Conservation (phyloP, 768 basidiomycete genomes). For the Rhizopogon salebrosus region DNA sequence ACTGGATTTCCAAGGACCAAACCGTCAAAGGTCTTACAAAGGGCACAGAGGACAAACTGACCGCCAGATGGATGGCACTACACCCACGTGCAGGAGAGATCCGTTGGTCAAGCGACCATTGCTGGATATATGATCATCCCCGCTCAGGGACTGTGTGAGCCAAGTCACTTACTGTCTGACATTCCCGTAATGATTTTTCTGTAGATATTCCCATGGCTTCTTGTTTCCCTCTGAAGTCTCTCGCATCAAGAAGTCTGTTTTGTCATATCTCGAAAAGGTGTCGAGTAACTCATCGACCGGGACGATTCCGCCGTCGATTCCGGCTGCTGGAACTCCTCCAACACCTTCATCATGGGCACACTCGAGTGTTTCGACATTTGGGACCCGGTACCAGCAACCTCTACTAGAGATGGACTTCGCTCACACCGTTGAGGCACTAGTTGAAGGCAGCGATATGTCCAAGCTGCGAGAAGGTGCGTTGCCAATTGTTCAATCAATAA, state of each 20-base stretch:
- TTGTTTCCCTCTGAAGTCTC: constrained; percentile 85
- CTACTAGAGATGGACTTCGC: constrained; percentile 54
- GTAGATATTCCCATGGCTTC: constrained; percentile 90
- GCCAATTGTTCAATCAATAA: not conserved
- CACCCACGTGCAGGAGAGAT: constrained; percentile 78
- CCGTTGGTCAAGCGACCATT: constrained; percentile 87
- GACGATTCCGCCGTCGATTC: constrained; percentile 21
- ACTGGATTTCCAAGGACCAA: constrained; percentile 79
- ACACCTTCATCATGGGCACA: constrained; percentile 64
- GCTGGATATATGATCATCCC: constrained; percentile 98
- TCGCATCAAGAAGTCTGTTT: constrained; percentile 56
- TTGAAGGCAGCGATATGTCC: constrained; percentile 89
- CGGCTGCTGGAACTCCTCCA: constrained; percentile 19
- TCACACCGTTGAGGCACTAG: constrained; percentile 84
- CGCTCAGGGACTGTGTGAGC: constrained; percentile 86
- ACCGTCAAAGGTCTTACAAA: constrained; percentile 58
- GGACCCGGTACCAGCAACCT: constrained; percentile 68
- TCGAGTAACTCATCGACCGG: constrained; percentile 30
- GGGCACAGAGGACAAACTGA: constrained; percentile 92
- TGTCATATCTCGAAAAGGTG: constrained; percentile 44
- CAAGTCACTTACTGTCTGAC: not conserved
- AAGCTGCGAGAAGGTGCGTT: constrained; percentile 54
- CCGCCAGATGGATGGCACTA: constrained; percentile 84
- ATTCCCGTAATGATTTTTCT: constrained; percentile 5
- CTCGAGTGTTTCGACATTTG: constrained; percentile 86